These are phyloP conservation scores for Monosporascus sp. DNA, from an alignment of 2,329 filamentous ascomycete genomes.

Conservation along the genomic window DNA sequence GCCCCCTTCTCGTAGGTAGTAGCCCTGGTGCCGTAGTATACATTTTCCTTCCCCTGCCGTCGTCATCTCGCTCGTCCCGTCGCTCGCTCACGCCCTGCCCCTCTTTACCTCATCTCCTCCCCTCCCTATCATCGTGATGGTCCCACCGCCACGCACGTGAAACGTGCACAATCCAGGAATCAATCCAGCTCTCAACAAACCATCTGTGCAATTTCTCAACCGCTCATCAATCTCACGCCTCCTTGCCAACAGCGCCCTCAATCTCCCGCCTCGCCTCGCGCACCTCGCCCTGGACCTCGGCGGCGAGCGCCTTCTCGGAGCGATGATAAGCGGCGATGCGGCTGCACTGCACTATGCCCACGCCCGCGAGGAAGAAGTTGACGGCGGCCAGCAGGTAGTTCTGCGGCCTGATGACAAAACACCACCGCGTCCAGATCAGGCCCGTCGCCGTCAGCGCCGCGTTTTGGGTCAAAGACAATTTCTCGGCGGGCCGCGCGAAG, in stretches of 20 bases:
- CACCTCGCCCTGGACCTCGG: constrained; percentile 29
- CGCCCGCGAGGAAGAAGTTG: constrained; percentile 94
- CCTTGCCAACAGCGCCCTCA: constrained; percentile 8
- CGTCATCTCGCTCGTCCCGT: too few species aligned
- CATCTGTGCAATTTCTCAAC: background rate
- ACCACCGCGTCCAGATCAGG: constrained; percentile 98
- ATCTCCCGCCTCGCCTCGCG: constrained; percentile 33
- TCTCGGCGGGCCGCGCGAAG: constrained; percentile 84
- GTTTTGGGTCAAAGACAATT: constrained; percentile 92
- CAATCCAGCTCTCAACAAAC: too few species aligned
- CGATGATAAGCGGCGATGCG: constrained; percentile 68
- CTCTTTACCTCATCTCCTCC: background rate
- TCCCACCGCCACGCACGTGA: too few species aligned
- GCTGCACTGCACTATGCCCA: constrained; percentile 75
- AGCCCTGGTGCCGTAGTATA: too few species aligned
- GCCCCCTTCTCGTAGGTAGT: too few species aligned
- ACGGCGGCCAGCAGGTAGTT: constrained; percentile 94
- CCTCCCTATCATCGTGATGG: background rate
- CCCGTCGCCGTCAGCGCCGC: constrained; percentile 84
- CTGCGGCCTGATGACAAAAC: constrained; percentile 89
- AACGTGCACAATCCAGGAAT: too few species aligned
- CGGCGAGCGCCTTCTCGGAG: constrained; percentile 48
- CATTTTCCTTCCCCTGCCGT: too few species aligned
- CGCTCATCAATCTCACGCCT: background rate
- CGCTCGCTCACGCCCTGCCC: background rate